Base-by-base conservation (phyloP, 805 yeast genomes). In the Metschnikowia borealis region DNA sequence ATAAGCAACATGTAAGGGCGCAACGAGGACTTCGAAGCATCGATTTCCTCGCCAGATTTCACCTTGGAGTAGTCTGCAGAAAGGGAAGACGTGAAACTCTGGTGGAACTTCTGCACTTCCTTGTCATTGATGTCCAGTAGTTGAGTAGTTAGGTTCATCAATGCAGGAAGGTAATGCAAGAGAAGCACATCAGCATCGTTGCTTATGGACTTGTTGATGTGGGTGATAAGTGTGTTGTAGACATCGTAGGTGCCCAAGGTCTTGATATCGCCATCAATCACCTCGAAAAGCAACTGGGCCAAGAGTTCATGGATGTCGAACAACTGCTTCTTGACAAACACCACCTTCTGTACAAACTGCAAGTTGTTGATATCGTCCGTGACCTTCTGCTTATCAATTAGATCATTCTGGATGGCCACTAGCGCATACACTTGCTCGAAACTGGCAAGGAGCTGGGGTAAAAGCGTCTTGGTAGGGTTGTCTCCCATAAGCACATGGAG, bases 231-330 rank as follows among this genome's bases (percentile, higher is more conserved):
- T 15, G 65, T 60, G 15, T 60, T 56, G 57, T 77, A 77, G 5
- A 73, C 65, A 0, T 68, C 63, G 6, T 60, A 40, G 11, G 65
- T 55, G 6, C 67, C 66, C 41, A 66, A 68, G 36, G 64, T 55
- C 1, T 68, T 57, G 23, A 62, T 52, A 37, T 72, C 70, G 36
- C 70, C 70, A 2, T 71, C 69, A 6, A 77, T 69, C 40, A 80
- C 64, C 2, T 85, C 84, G 57, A 65, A 80, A 6, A 85, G 69
- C 1, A 88, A 71, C 62, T 83, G 87, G 40, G 91, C 84, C 48
- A 91, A 66, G 1, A 76, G 62, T 59, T 89, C 96, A 63, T 90
- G 94, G 58, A 84, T 84, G 45, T 72, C 73, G 47, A 81, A 76
- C 29, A 88, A 70, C 54, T 81, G 82, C 49, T 79, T 81, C 54